Base-by-base conservation (phyloP, 345 rosid genomes). In the Conringia planisiliqua region DNA sequence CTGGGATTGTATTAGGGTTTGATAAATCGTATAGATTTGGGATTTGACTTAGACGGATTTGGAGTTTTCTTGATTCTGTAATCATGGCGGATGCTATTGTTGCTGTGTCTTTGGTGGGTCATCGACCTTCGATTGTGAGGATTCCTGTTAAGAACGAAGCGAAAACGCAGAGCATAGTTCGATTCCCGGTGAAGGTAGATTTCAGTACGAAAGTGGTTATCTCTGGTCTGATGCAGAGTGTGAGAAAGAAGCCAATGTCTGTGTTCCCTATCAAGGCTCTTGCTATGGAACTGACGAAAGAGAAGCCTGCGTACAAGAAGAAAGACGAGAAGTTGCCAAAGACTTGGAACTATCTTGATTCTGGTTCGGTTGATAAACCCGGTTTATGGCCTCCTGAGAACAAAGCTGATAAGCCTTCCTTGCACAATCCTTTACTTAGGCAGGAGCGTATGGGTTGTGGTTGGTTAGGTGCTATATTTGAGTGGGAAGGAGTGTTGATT, bases 371-470 rank as follows among this genome's bases (percentile, higher is more conserved):
- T 73, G 44, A 81, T 51, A 92, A 86, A 60, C 89, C 92, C 0
- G 83, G 87, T 11, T 58, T 85, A 40, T 90, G 97, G 97, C 97
- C 99, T 3, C 97, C 94, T 1, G 88, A 84, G 74, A 95, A 92
- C 79, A 85, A 82, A 82, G 99, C 94, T 0, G 99, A 92, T 66
- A 86, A 90, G 51, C 85, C 97, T 44, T 84, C 96, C 0, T 67
- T 92, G 69, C 97, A 88, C 40, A 95, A 95, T 73, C 99, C 99
- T 11, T 63, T 89, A 75, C 91, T 92, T 56, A 85, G 99, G 70
- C 97, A 88, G 52, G 97, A 95, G 82, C 86, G 92, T 74, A 87
- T 95, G 99, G 97, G 99, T 22, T 92, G 97, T 32, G 96, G 99
- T 68, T 95, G 99, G 99, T 78, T 95, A 56, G 97, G 96, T 76